Base-by-base conservation (phyloP, 495 filamentous ascomycete genomes). In the Ramalina peruviana region DNA sequence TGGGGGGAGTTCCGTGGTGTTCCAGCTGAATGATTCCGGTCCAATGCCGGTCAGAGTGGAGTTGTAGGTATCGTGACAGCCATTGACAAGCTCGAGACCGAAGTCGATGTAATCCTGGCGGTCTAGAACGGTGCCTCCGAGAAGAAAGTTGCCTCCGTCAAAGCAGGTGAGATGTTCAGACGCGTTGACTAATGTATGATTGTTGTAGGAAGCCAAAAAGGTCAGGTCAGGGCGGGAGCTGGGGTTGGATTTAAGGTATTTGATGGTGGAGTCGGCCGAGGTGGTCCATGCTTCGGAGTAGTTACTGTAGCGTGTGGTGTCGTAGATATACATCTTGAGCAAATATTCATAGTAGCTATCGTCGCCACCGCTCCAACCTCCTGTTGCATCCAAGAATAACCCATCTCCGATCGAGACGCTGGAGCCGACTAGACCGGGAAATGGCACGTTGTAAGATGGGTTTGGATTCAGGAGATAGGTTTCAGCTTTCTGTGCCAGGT, bases 301-400 rank as follows among this genome's bases (percentile, higher is more conserved):
- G 1, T 59, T 36, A 12, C 48, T 66, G 55, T 83, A 93, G 7
- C 78, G 74, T 36, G 64, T 49, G 13, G 81, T 72, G 59, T 88
- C 82, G 60, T 94, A 94, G 54, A 94, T 65, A 56, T 80, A 93
- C 85, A 92, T 90, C 72, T 94, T 94, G 61, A 94, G 82, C 25
- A 94, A 73, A 55, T 94, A 94, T 67, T 94, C 88, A 64, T 93
- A 94, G 67, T 80, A 92, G 21, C 79, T 84, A 63, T 94, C 88
- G 40, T 74, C 76, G 9, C 85, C 83, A 40, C 83, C 86, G 51
- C 79, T 76, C 88, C 88, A 94, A 17, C 83, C 81, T 38, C 89
- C 86, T 7, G 48, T 51, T 16, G 73, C 70, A 51, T 92, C 77
- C 3, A 71, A 48, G 54, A 93, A 90, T 6, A 69, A 17, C 13